Percentiles rank a stretch among this genome's conserved stretches.
Evolutionary conservation across 495 filamentous ascomycete species (phyloP).

Genomic region (Talaromyces trachyspermus): DNA sequence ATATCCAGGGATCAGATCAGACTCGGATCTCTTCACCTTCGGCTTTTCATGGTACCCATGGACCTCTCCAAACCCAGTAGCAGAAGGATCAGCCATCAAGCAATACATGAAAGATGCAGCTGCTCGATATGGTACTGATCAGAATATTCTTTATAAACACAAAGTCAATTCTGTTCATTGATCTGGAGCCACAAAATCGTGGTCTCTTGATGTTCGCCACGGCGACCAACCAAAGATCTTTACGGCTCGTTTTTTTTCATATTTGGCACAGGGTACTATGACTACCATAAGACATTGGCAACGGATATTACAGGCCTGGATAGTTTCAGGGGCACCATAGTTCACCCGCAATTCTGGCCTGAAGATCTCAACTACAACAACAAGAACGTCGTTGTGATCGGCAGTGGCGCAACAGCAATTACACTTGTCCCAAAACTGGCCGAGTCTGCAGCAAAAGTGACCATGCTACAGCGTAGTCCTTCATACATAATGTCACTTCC

Average conservation of each 20-base stretch:
- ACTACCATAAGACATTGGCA: neutral
- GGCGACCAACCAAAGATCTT: constrained; percentile 16
- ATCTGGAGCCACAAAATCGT: constrained; percentile 36
- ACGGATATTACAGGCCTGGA: constrained; percentile 37
- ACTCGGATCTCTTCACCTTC: constrained; percentile 52
- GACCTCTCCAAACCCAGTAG: constrained; percentile 44
- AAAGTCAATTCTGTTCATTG: constrained; percentile 43
- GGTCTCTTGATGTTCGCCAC: constrained; percentile 31
- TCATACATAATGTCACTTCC: neutral
- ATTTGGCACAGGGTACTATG: constrained; percentile 48
- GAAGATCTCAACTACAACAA: constrained; percentile 27
- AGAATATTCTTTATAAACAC: constrained; percentile 48
- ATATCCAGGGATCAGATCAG: constrained; percentile 53
- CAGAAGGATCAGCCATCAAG: constrained; percentile 40
- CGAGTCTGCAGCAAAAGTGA: constrained; percentile 5
- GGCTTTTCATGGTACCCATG: constrained; percentile 56
- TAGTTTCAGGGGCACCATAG: constrained; percentile 37
- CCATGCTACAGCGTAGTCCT: neutral
- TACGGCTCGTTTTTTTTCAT: constrained; percentile 51
- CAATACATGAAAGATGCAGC: constrained; percentile 52
- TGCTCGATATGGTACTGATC: constrained; percentile 43
- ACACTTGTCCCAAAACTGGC: constrained; percentile 22
- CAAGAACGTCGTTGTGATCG: constrained; percentile 46
- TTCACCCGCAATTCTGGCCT: constrained; percentile 47
- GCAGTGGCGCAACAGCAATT: constrained; percentile 41